Evolutionary conservation across 441 rosid genomes (phyloP).

Genomic region (Melastoma candidum): DNA sequence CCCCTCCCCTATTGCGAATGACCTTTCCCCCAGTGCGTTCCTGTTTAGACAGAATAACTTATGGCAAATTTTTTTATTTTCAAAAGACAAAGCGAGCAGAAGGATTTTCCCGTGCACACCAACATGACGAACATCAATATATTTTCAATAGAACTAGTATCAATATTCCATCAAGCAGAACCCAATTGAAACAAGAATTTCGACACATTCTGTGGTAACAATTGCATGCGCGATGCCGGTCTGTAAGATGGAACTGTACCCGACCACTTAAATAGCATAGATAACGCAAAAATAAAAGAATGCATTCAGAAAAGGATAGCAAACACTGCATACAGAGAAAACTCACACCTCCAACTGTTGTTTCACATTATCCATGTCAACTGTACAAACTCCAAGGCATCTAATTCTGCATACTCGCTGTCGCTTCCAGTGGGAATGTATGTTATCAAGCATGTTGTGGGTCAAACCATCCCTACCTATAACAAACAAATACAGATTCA

Average conservation of each 20-base stretch:
- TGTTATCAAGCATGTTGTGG: constrained; percentile 90
- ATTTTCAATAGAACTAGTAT: no score
- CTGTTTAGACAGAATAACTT: constrained; percentile 27
- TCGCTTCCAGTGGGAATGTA: constrained; percentile 85
- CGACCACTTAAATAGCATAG: constrained; percentile 4
- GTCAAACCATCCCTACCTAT: constrained; percentile 95
- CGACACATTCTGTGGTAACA: no score
- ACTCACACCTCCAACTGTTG: constrained; percentile 67
- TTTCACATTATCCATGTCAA: constrained; percentile 87
- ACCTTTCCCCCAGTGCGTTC: constrained; percentile 87
- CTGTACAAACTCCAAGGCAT: constrained; percentile 90
- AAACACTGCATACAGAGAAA: neutral
- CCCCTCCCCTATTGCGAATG: constrained; percentile 67
- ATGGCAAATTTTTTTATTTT: constrained; percentile 4
- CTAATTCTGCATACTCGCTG: constrained; percentile 81
- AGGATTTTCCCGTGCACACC: no score
- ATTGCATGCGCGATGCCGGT: no score
- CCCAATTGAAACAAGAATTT: no score
- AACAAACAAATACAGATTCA: constrained; percentile 10
- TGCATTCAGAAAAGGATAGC: neutral
- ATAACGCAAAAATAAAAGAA: constrained; percentile 4
- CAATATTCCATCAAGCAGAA: no score
- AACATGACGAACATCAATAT: no score
- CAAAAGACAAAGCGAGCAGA: no score
- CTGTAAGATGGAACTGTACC: neutral